Percentiles rank a stretch among this genome's conserved stretches.
These are phyloP conservation scores for Ciborinia camelliae DNA, from an alignment of 2,329 filamentous ascomycete species.

Conservation along the genomic window DNA sequence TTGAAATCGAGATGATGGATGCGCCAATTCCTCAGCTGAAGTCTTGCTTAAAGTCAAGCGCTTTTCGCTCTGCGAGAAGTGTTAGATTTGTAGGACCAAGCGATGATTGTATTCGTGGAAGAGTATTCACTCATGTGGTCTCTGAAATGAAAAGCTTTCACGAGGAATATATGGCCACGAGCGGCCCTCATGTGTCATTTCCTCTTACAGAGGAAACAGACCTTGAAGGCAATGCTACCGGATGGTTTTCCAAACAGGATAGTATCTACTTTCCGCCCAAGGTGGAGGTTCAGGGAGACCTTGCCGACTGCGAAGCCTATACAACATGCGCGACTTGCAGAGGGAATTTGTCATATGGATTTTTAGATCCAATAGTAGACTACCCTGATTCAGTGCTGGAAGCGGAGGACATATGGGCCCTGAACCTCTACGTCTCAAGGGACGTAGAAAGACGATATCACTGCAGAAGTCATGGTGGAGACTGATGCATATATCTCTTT, in stretches of 20 bases:
- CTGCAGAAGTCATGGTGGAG: neutral
- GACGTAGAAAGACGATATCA: neutral
- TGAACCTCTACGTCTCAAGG: neutral
- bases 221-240: neutral
- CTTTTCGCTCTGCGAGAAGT: conserved; percentile 11
- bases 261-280: neutral
- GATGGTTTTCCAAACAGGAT: conserved; percentile 9
- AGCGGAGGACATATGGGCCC: neutral
- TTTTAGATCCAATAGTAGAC: conserved; percentile 2
- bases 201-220: neutral
- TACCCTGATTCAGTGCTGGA: neutral
- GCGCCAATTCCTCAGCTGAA: conserved; percentile 10
- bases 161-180: neutral
- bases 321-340: neutral
- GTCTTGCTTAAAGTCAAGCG: conserved; percentile 11
- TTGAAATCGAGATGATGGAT: conserved; percentile 6
- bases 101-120: neutral
- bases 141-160: neutral
- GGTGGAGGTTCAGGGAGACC: too few species aligned
- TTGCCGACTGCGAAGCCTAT: neutral
- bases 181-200: neutral
- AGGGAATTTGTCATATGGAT: neutral
- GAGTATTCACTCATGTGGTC: neutral
- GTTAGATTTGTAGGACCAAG: conserved; percentile 14
- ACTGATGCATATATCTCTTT: conserved; percentile 8